These are phyloP conservation scores for Polytrichum commune DNA, from an alignment of 225 moss, liverwort and hornwort genomes.

Conservation along the genomic window DNA sequence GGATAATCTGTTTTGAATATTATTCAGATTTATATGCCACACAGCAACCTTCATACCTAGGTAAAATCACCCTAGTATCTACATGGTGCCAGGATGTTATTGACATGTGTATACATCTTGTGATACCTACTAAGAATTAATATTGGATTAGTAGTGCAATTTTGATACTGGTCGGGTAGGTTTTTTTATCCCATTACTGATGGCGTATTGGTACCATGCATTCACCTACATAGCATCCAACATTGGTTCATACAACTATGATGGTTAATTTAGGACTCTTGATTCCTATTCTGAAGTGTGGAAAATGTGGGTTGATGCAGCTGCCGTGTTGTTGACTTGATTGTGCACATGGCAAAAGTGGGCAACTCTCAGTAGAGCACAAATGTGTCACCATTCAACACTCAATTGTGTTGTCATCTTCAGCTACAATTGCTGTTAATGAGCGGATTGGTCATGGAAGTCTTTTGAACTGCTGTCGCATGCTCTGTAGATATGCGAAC, in stretches of 20 bases:
- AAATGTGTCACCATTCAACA: neutral
- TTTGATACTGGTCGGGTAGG: no score
- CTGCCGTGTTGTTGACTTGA: slow-evolving; percentile 60
- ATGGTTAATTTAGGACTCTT: neutral
- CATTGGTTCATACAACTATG: neutral
- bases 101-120: no score
- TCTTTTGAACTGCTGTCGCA: slow-evolving; percentile 4
- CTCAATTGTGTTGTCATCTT: no score
- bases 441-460: no score
- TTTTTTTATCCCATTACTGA: neutral
- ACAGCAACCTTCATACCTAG: no score
- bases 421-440: no score
- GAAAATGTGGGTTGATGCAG: slow-evolving; percentile 26
- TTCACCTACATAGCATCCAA: neutral
- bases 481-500: slow-evolving; percentile 25
- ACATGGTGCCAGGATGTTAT: no score
- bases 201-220: neutral
- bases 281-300: neutral
- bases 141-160: neutral
- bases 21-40: no score
- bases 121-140: no score
- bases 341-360: slow-evolving; percentile 52
- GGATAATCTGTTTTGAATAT: no score
- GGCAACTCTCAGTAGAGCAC: slow-evolving; percentile 18
- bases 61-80: no score